These are phyloP conservation scores for Chenopodium album DNA, from an alignment of 148 eudicot species.

Conservation along the genomic window DNA sequence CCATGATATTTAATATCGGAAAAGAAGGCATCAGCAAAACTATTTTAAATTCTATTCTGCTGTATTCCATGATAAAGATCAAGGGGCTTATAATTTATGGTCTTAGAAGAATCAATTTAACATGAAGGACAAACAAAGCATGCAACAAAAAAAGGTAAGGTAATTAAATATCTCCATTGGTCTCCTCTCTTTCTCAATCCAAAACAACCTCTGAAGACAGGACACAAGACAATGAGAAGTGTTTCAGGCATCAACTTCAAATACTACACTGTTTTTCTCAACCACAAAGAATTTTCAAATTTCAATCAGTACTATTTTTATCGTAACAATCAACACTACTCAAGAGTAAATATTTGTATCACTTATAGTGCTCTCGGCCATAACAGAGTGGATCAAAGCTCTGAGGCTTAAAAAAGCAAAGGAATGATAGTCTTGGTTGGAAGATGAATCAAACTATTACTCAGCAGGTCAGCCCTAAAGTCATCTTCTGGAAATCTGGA, in stretches of 20 bases:
- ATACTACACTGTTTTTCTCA: not conserved
- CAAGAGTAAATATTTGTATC: not conserved
- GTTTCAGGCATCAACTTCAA: not conserved
- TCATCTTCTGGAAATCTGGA: no score
- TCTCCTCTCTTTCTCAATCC: not conserved
- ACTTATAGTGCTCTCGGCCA: not conserved
- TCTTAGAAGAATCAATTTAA: not conserved
- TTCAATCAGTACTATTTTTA: not conserved
- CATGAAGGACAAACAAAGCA: not conserved
- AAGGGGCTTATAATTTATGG: not conserved
- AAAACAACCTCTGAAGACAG: not conserved
- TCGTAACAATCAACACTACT: not conserved
- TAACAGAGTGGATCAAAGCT: not conserved
- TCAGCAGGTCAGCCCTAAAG: not conserved
- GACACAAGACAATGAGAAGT: not conserved
- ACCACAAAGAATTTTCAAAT: not conserved
- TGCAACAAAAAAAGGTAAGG: not conserved
- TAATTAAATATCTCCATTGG: not conserved
- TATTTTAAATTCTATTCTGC: not conserved
- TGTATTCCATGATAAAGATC: not conserved
- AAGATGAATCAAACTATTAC: not conserved
- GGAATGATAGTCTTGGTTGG: not conserved
- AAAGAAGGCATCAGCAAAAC: not conserved
- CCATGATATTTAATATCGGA: not conserved
- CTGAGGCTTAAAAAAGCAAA: not conserved